Evolutionary conservation across 139 green algal genomes (phyloP).

Genomic region (Dunaliella sp.): DNA sequence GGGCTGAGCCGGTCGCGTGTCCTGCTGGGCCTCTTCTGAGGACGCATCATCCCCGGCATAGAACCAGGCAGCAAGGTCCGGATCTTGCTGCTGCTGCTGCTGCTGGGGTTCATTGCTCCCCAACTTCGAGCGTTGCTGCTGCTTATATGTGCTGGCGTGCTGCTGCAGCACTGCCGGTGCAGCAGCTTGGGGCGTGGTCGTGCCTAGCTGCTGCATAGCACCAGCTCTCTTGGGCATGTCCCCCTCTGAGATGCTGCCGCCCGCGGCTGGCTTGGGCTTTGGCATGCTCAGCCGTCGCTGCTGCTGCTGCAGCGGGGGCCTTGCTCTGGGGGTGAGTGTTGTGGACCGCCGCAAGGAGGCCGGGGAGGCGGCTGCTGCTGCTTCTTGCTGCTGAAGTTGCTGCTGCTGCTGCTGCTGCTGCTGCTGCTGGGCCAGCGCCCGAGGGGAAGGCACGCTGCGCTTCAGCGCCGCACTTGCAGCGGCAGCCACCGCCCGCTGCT

Average conservation of each 20-base stretch:
- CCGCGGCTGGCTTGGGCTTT: background rate
- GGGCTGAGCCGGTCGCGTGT: background rate
- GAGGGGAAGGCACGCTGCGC: background rate
- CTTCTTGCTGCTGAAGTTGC: too few relatives aligned
- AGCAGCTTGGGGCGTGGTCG: too few relatives aligned
- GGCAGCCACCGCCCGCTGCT: background rate
- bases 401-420: background rate
- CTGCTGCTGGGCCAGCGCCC: background rate
- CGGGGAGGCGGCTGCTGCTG: background rate
- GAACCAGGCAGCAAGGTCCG: background rate
- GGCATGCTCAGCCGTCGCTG: background rate
- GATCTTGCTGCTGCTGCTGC: background rate
- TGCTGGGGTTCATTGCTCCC: background rate
- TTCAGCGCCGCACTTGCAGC: background rate
- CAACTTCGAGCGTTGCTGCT: background rate
- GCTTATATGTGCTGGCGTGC: background rate
- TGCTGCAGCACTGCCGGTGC: background rate
- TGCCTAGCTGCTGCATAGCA: too few relatives aligned
- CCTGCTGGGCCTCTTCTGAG: background rate
- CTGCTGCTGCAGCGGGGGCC: background rate
- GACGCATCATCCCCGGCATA: background rate
- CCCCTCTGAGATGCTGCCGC: too few relatives aligned
- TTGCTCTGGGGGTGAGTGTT: background rate
- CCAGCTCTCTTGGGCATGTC: too few relatives aligned
- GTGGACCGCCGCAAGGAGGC: background rate